These are phyloP conservation scores for Penicillium mononematosum DNA, from an alignment of 495 filamentous ascomycete genomes.

Conservation along the genomic window DNA sequence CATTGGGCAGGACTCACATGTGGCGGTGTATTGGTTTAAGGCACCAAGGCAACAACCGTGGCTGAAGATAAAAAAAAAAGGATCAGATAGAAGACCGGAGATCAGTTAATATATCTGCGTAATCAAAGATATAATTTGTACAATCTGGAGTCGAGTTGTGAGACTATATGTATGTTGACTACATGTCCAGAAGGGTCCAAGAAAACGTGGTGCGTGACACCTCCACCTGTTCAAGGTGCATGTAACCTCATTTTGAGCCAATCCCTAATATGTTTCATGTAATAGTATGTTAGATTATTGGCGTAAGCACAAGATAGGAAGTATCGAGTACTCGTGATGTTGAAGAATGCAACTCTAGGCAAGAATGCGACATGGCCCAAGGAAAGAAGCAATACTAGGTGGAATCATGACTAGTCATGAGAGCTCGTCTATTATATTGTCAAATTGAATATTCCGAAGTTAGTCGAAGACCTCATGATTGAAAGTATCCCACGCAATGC, in stretches of 20 bases:
- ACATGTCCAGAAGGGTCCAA: background rate
- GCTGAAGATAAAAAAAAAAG: background rate
- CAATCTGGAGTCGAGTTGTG: background rate
- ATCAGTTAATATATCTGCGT: background rate
- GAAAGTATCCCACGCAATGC: background rate
- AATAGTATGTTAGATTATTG: background rate
- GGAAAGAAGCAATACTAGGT: background rate
- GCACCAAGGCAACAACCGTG: constrained; percentile 1
- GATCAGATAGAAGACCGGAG: background rate
- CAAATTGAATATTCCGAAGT: background rate
- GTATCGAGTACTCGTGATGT: constrained; percentile 3
- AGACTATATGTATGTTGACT: background rate
- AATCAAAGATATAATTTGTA: background rate
- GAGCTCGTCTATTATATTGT: background rate
- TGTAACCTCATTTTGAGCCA: background rate
- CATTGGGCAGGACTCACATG: constrained; percentile 9
- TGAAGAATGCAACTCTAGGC: constrained; percentile 1
- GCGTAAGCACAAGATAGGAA: background rate
- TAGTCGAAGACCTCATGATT: background rate
- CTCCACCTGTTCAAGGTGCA: constrained; percentile 21
- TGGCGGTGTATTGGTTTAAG: constrained; percentile 17
- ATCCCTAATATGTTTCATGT: constrained; percentile 5
- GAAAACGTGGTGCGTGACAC: constrained; percentile 21
- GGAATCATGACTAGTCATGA: background rate
- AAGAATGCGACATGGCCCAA: constrained; percentile 2